phyloP scores from a whole-genome alignment of 1,284 basidiomycete species.

The Apiotrichum veenhuisii region DNA sequence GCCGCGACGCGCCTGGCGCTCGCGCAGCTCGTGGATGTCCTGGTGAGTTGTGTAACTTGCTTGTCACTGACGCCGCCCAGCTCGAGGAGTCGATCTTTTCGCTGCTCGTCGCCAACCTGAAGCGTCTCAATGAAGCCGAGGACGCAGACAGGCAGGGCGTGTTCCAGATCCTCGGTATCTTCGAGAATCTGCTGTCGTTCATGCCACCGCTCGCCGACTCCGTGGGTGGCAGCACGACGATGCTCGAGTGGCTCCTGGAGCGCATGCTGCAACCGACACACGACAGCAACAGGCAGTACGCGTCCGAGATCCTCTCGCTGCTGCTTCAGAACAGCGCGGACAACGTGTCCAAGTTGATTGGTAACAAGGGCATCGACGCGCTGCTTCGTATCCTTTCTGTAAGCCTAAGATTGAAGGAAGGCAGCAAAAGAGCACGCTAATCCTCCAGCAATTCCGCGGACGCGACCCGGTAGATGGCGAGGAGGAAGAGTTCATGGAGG shows the following conservation, averaged over 20 bases:
- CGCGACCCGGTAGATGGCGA: slow-evolving; percentile 78
- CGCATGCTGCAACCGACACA: slow-evolving; percentile 69
- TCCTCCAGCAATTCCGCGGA: slow-evolving; percentile 73
- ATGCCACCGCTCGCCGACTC: slow-evolving; percentile 67
- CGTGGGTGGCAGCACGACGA: slow-evolving; percentile 67
- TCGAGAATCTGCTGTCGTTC: slow-evolving; percentile 88
- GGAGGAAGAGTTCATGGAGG: slow-evolving; percentile 96
- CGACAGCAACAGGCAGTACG: slow-evolving; percentile 81
- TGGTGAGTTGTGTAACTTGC: slow-evolving; percentile 56
- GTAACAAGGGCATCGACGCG: slow-evolving; percentile 72
- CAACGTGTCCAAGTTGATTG: slow-evolving; percentile 64
- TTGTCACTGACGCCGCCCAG: slow-evolving; percentile 49
- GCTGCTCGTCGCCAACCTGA: slow-evolving; percentile 82
- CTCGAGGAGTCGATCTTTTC: slow-evolving; percentile 78
- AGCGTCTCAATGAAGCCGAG: slow-evolving; percentile 67
- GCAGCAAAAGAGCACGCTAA: background rate
- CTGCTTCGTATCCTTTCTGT: slow-evolving; percentile 77
- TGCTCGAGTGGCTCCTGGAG: slow-evolving; percentile 74
- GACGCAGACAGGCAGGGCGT: slow-evolving; percentile 85
- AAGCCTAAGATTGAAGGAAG: slow-evolving; percentile 50
- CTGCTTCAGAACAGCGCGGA: slow-evolving; percentile 68
- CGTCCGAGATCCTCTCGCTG: slow-evolving; percentile 84
- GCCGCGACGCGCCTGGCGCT: slow-evolving; percentile 52
- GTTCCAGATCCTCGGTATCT: slow-evolving; percentile 85
- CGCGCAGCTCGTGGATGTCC: slow-evolving; percentile 65